These are phyloP conservation scores for Diutina catenulata DNA, from an alignment of 1,139 yeast species.

Conservation along the genomic window DNA sequence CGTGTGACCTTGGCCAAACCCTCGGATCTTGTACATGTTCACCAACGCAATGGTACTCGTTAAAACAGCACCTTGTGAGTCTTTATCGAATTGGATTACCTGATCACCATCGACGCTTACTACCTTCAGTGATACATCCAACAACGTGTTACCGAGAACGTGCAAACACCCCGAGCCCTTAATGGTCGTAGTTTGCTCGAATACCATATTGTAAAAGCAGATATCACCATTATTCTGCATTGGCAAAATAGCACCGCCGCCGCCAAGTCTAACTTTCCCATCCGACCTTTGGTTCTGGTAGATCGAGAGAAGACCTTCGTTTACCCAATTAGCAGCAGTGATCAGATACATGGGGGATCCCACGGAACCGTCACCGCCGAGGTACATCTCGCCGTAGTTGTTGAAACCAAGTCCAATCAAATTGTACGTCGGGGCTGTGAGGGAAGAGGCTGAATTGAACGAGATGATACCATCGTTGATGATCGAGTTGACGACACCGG, in stretches of 20 bases:
- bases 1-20: neutral
- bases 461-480: constrained; percentile 3
- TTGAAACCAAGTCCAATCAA: neutral
- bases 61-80: neutral
- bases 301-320: constrained; percentile 2
- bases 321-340: neutral
- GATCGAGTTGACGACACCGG: neutral
- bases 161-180: constrained; percentile 2
- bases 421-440: constrained; percentile 1
- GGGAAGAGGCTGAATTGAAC: constrained; percentile 1
- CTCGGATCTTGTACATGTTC: neutral
- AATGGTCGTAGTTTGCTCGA: neutral
- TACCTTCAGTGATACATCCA: neutral
- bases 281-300: neutral
- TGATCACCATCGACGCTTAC: neutral
- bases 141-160: neutral
- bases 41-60: neutral
- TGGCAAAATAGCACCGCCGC: neutral
- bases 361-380: constrained; percentile 3
- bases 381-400: constrained; percentile 1
- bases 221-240: constrained; percentile 4
- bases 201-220: neutral
- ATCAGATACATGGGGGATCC: neutral
- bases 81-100: neutral
- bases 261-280: constrained; percentile 1